Percentiles rank a stretch among this genome's conserved stretches.
Evolutionary conservation across 1,284 basidiomycete species (phyloP).

Genomic region (Phylloboletellus chloephorus): DNA sequence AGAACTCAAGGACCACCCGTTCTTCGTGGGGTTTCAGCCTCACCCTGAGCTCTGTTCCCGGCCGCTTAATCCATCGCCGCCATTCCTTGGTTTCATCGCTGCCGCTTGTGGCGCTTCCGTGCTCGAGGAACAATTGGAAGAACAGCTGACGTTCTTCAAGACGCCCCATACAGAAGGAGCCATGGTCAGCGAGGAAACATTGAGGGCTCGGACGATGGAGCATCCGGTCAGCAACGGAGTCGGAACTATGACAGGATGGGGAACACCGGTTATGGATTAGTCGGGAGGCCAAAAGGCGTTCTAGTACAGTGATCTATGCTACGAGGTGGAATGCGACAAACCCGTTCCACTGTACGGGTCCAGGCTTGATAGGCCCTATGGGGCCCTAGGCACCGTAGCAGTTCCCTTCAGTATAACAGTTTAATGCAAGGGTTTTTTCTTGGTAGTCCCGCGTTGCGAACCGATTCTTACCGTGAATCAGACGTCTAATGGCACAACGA

Average conservation of each 20-base stretch:
- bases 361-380: too few relatives aligned
- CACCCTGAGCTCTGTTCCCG: slow-evolving; percentile 99
- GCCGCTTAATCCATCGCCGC: slow-evolving; percentile 96
- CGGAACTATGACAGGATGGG: slow-evolving; percentile 21
- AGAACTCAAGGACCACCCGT: slow-evolving; percentile 90
- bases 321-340: not conserved
- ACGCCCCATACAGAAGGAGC: slow-evolving; percentile 48
- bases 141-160: slow-evolving; percentile 49
- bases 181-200: slow-evolving; percentile 44
- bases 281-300: slow-evolving; percentile 1
- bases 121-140: slow-evolving; percentile 71
- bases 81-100: slow-evolving; percentile 94
- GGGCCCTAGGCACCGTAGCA: too few relatives aligned
- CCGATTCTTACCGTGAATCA: not conserved
- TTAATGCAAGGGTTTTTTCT: too few relatives aligned
- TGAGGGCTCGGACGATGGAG: slow-evolving; percentile 34
- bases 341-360: slow-evolving; percentile 4
- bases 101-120: slow-evolving; percentile 60
- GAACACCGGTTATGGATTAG: slow-evolving; percentile 20
- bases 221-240: slow-evolving; percentile 23
- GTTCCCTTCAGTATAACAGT: too few relatives aligned
- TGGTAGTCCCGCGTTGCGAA: too few relatives aligned
- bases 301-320: not conserved
- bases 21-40: slow-evolving; percentile 92
- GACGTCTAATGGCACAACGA: not conserved